Evolutionary conservation across 2,329 filamentous ascomycete species (phyloP), one percentile per base, ranked within the genome.

Genomic region (Aspergillus pseudotamarii): DNA sequence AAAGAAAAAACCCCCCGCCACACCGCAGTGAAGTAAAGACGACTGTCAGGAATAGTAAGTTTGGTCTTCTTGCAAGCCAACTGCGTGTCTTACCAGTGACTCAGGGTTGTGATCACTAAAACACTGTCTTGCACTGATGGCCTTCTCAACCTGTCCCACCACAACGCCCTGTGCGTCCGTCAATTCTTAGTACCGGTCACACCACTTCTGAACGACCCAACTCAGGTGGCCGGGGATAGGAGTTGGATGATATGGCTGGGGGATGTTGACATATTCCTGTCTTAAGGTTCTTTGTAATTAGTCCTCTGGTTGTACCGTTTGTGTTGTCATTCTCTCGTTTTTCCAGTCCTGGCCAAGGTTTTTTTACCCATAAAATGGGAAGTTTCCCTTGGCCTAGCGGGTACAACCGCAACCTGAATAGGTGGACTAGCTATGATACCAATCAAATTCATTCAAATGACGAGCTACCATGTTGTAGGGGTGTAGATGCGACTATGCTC

Each of bases 281-380:
- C 14, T 36, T 16, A 32, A 38, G 21, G 21, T 6, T 28, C 16
- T 32, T 38, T 59, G 57, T 59, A 41, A 36, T 23, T 19, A 19
- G 26, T 21, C 28, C 32, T 38, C 34, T 55, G 51, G 30, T 4
- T 36, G 26, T 45, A 50, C 45, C 28, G 19, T 48, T 19, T 43
- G 23, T 26, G 36, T 32, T 34, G 11, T 8, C 14, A 45, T 55
- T 53, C 28, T 30, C 28, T 50, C 38, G 36, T 46, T 5, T 1
- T n/a, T 50, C 4, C 4, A 3, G 60, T 64, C 65, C 63, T 56
- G 65, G 61, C 54, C 66, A 64, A 64, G 68, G 68, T 63, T 69
- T 69, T 69, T 69, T 66, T 63, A 53, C 62, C 68, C 54, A 41
- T 28, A 16, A 19, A 16, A 46, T 34, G 23, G 57, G 62, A 63